A percentile compares a stretch with the other conserved stretches of the same genome.
Conservation (phyloP, 179 eudicot species). For the Actinidia chinensis region DNA sequence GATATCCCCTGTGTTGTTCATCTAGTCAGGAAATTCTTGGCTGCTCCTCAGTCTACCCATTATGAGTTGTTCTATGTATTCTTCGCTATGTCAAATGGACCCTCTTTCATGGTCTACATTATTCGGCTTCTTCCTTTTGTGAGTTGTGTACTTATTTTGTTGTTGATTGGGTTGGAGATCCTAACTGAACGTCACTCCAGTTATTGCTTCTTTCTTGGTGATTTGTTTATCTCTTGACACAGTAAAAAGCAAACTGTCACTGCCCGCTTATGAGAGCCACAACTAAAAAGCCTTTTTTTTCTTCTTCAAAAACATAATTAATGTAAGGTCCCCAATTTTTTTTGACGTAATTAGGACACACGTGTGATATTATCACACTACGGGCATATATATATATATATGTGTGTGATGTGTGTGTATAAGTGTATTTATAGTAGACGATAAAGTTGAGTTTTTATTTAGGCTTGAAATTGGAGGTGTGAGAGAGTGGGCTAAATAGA, state of each 20-base stretch:
- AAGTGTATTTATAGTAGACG: too few species aligned
- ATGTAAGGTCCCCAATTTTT: too few species aligned
- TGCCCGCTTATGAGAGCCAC: background rate
- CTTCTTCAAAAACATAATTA: too few species aligned
- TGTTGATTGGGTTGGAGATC: background rate
- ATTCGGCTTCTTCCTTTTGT: background rate
- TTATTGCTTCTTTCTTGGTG: background rate
- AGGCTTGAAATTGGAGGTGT: too few species aligned
- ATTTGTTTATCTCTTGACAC: too few species aligned
- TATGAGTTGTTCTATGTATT: background rate
- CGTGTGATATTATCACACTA: too few species aligned
- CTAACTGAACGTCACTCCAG: background rate
- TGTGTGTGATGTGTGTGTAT: too few species aligned
- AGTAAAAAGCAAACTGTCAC: background rate
- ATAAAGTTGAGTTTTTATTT: too few species aligned
- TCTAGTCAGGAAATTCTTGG: background rate
- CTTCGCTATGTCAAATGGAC: background rate
- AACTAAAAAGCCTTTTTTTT: too few species aligned
- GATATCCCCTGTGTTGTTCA: background rate
- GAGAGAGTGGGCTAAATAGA: too few species aligned
- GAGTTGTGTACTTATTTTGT: background rate
- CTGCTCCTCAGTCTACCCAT: background rate
- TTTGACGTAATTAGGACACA: too few species aligned
- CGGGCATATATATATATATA: too few species aligned
- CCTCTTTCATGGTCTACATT: background rate